Evolutionary conservation across 2,329 filamentous ascomycete species (phyloP).

Genomic region (Curvularia sp.): DNA sequence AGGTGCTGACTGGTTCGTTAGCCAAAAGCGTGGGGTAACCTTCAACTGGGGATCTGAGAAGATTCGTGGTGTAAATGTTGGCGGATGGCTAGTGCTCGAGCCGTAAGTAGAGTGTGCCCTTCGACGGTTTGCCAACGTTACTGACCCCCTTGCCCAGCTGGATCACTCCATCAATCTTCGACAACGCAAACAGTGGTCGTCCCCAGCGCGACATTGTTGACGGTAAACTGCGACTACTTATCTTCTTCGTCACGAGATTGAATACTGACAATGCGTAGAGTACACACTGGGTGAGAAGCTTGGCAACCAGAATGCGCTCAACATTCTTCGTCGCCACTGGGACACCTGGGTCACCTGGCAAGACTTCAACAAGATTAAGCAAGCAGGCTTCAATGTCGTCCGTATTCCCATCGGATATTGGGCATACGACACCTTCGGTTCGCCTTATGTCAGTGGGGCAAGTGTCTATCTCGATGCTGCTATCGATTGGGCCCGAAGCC

Average conservation of each 20-base stretch:
- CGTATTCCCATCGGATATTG: conserved; percentile 67
- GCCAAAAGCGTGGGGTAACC: conserved; percentile 46
- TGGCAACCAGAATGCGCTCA: conserved; percentile 55
- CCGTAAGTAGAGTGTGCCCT: conserved; percentile 38
- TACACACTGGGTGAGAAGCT: conserved; percentile 61
- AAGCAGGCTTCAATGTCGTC: conserved; percentile 65
- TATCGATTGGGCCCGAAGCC: conserved; percentile 63
- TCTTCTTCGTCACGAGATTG: background rate
- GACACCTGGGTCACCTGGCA: conserved; percentile 58
- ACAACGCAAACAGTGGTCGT: conserved; percentile 35
- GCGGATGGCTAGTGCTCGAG: conserved; percentile 60
- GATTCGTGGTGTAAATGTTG: conserved; percentile 61
- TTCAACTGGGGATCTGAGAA: conserved; percentile 60
- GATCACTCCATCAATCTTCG: conserved; percentile 67
- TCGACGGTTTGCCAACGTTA: background rate
- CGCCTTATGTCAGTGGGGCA: conserved; percentile 62
- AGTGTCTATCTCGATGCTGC: conserved; percentile 63
- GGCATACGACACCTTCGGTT: conserved; percentile 61
- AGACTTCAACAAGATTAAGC: conserved; percentile 65
- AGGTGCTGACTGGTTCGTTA: conserved; percentile 25
- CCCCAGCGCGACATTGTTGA: conserved; percentile 53
- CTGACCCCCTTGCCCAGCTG: conserved; percentile 46
- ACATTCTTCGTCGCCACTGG: conserved; percentile 59
- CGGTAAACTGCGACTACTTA: background rate
- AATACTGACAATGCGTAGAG: conserved; percentile 41